These are phyloP conservation scores for Flaveria brownii DNA, from an alignment of 129 eudicot species.

Conservation along the genomic window DNA sequence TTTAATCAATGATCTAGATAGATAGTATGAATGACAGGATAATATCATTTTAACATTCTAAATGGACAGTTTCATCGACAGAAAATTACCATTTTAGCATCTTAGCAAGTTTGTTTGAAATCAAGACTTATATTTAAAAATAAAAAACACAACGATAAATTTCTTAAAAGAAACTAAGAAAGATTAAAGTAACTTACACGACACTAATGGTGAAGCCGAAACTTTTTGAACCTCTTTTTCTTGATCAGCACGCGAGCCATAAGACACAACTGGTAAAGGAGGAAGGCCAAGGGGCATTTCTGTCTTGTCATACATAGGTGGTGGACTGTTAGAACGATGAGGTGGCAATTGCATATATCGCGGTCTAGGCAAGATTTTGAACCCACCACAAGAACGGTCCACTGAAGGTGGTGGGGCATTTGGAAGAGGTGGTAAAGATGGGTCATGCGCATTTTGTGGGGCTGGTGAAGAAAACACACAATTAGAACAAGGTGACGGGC, in stretches of 20 bases:
- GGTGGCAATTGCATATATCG: constrained; percentile 42
- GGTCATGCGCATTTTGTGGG: constrained; percentile 29
- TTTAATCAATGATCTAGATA: background rate
- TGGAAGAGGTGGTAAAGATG: constrained; percentile 47
- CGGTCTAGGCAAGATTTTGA: constrained; percentile 37
- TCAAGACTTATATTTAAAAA: background rate
- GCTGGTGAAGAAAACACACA: constrained; percentile 34
- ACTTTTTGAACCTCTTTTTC: constrained; percentile 31
- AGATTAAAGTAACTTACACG: constrained; percentile 55
- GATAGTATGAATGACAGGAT: background rate
- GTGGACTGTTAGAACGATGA: constrained; percentile 29
- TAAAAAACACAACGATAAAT: background rate
- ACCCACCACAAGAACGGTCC: constrained; percentile 40
- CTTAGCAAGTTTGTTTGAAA: background rate
- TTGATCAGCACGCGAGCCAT: constrained; percentile 35
- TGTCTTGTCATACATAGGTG: constrained; percentile 33
- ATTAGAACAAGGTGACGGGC: constrained; percentile 18
- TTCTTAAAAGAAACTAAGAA: background rate
- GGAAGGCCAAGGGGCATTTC: constrained; percentile 46
- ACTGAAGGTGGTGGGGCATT: constrained; percentile 52
- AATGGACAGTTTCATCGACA: background rate
- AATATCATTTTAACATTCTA: background rate
- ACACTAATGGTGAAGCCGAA: constrained; percentile 34
- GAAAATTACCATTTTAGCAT: constrained; percentile 2
- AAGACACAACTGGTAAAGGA: constrained; percentile 50